Conservation (phyloP, 2,329 filamentous ascomycete genomes). For the Aspergillus felis region DNA sequence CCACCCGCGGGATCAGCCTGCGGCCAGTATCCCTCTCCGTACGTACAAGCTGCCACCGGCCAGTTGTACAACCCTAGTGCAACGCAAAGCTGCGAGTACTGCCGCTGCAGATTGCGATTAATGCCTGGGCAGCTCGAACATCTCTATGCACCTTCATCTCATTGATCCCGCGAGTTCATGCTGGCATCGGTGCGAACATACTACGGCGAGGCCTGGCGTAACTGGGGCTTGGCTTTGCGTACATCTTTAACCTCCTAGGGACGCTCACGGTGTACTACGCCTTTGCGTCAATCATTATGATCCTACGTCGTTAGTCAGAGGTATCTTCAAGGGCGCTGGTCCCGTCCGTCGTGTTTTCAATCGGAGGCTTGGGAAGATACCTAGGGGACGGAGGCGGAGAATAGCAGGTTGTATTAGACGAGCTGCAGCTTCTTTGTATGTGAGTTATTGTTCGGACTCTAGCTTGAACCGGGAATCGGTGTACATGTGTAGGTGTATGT, state of each 20-base stretch:
- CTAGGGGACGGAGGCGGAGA: conserved; percentile 27
- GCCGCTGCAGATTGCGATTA: conserved; percentile 36
- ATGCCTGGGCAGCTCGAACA: conserved; percentile 43
- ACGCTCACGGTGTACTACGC: conserved; percentile 55
- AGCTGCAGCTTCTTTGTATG: not conserved
- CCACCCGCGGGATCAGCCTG: conserved; percentile 60
- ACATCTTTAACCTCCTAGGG: conserved; percentile 58
- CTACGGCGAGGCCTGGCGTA: conserved; percentile 62
- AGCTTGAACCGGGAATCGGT: too few species aligned
- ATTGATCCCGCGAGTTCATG: not conserved
- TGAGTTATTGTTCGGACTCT: not conserved
- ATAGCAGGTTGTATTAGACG: conserved; percentile 17
- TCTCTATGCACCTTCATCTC: conserved; percentile 25
- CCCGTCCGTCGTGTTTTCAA: conserved; percentile 30
- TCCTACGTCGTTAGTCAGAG: conserved; percentile 24
- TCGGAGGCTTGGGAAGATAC: conserved; percentile 27
- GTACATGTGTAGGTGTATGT: too few species aligned
- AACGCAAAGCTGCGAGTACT: conserved; percentile 52
- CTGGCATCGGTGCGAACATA: conserved; percentile 15
- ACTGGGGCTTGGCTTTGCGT: conserved; percentile 63
- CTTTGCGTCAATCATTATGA: conserved; percentile 44
- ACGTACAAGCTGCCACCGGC: conserved; percentile 50
- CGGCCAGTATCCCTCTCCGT: conserved; percentile 52
- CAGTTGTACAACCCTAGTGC: conserved; percentile 50
- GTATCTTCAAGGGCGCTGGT: conserved; percentile 16